Evolutionary conservation across 2,329 filamentous ascomycete species (phyloP), one percentile per base, ranked within the genome.

Genomic region (Fusarium sp.): DNA sequence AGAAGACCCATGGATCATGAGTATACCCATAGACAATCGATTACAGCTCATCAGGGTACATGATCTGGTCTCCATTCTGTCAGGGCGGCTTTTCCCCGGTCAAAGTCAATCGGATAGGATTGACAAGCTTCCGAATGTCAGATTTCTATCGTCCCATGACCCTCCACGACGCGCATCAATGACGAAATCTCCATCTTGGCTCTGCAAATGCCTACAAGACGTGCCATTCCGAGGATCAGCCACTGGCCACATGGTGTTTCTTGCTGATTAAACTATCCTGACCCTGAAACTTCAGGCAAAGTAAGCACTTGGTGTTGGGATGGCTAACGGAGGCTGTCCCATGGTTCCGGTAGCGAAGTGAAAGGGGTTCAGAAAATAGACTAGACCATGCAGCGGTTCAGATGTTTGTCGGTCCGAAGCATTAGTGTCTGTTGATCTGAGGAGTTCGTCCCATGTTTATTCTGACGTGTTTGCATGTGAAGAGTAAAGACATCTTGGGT

Each of bases 401-500:
- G 6, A n/a, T 8, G 2, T 14, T 7, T 10, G 1, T 18, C 16
- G 23, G 16, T 7, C 21, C 19, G 16, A 25, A 13, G 31, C 7
- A 34, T 25, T 25, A 13, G 30, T 13, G 46, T 11, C 16, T 50
- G 2, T 14, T 14, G 4, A 23, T 44, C 18, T 25, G 19, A 25
- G 19, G 6, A 44, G 16, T 44, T 44, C 42, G 14, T 44, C 42
- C 42, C 42, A 44, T 44, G 42, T 25, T 44, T 44, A 44, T 3
- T 44, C 2, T 44, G 21, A 44, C 42, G 4, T 12, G 6, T 4
- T n/a, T n/a, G 12, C 34, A 37, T n/a, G 10, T 7, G 34, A 37
- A n/a, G 6, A 12, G 0, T 2, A 3, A 37, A 37, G 9, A n/a
- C 3, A 18, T 18, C 0, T 9, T 18, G 18, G 18, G 2, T 7